Conservation (phyloP, 1,284 basidiomycete genomes). For the Malassezia furfur region DNA sequence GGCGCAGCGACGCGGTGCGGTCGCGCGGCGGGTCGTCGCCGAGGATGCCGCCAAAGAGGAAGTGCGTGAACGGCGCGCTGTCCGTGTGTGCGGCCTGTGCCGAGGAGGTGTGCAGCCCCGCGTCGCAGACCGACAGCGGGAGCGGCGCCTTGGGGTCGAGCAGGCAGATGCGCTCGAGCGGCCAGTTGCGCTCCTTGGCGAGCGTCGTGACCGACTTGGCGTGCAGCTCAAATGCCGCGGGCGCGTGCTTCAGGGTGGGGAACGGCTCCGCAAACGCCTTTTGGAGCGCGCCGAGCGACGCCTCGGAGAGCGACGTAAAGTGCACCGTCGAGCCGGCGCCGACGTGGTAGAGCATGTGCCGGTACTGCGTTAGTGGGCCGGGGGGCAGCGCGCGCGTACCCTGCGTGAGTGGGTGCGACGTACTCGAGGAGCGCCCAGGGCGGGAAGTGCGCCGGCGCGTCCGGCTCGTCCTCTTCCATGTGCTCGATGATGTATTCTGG, state of each 20-base stretch:
- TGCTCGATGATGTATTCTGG: slow-evolving; percentile 47
- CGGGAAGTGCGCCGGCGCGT: slow-evolving; percentile 35
- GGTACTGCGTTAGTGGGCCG: slow-evolving; percentile 43
- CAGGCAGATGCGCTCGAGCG: slow-evolving; percentile 50
- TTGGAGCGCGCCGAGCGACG: slow-evolving; percentile 60
- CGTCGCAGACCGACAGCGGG: slow-evolving; percentile 29
- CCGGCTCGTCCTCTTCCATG: slow-evolving; percentile 46
- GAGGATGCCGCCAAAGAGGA: slow-evolving; percentile 50
- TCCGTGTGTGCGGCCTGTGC: slow-evolving; percentile 44
- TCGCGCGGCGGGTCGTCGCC: slow-evolving; percentile 86
- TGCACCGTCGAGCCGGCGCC: slow-evolving; percentile 60
- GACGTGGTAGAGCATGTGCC: slow-evolving; percentile 77
- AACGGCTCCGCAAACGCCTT: slow-evolving; percentile 46
- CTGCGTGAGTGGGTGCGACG: not conserved
- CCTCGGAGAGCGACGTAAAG: slow-evolving; percentile 71
- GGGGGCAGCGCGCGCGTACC: slow-evolving; percentile 27
- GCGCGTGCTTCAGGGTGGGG: slow-evolving; percentile 14
- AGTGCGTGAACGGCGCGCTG: slow-evolving; percentile 34
- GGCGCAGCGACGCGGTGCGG: slow-evolving; percentile 69
- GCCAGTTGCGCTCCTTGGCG: slow-evolving; percentile 54
- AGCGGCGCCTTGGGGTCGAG: slow-evolving; percentile 38
- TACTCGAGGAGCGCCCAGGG: slow-evolving; percentile 44
- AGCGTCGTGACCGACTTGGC: slow-evolving; percentile 60
- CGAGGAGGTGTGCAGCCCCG: slow-evolving; percentile 15
- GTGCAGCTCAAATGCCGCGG: slow-evolving; percentile 57